Evolutionary conservation across 768 basidiomycete genomes (phyloP).

Genomic region (Brasilioporus rufonigricans): DNA sequence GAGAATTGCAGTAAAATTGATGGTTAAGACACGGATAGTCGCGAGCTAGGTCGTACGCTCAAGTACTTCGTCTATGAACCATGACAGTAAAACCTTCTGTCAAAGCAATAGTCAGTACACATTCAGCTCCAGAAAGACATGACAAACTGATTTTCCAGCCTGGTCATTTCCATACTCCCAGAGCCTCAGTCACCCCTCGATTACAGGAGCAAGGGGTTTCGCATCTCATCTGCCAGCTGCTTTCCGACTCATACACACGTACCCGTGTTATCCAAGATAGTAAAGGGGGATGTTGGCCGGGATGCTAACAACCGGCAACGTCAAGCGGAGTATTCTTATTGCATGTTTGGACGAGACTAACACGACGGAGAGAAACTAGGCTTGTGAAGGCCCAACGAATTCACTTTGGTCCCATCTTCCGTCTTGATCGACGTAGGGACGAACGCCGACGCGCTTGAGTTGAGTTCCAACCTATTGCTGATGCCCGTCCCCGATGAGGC

Average conservation of each 20-base stretch:
- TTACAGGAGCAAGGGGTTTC: no score
- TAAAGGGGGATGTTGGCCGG: conserved; percentile 25
- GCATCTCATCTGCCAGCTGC: no score
- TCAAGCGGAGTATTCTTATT: not conserved
- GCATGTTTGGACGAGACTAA: not conserved
- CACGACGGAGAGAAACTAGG: conserved; percentile 25
- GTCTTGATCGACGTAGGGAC: conserved; percentile 25
- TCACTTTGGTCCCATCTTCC: conserved; percentile 13
- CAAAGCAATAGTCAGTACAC: no score
- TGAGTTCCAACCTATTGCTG: conserved; percentile 10
- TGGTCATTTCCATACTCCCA: no score
- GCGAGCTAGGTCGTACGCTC: no score
- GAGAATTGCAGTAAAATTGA: no score
- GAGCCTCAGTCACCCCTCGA: no score
- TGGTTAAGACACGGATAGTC: no score
- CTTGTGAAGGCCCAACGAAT: conserved; percentile 15
- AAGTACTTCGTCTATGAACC: no score
- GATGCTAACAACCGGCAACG: conserved; percentile 15
- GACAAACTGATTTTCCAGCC: no score
- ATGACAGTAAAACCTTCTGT: no score
- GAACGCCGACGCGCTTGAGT: conserved; percentile 26
- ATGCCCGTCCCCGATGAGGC: not conserved
- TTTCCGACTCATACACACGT: conserved; percentile 8
- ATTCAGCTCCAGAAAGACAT: no score
- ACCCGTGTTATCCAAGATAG: conserved; percentile 22